A percentile compares a stretch with the other conserved stretches of the same genome.
Evolutionary conservation across 1,284 basidiomycete genomes (phyloP).

Genomic region (Golubevia pallescens): DNA sequence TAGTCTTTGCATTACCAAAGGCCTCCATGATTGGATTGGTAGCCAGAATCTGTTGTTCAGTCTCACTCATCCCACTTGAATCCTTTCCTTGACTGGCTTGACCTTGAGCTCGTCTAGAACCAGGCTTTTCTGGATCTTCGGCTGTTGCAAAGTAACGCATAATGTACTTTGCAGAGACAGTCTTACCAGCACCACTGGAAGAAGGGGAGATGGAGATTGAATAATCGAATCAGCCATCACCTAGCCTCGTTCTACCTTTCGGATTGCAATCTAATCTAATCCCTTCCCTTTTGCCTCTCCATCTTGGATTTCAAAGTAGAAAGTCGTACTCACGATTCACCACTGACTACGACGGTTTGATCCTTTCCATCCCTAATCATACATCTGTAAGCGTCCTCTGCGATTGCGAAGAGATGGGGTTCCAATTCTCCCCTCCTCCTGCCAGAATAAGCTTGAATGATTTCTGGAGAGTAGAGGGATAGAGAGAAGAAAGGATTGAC

Average conservation of each 20-base stretch:
- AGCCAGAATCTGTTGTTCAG: conserved; percentile 59
- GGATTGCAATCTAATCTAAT: not conserved
- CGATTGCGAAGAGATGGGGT: conserved; percentile 62
- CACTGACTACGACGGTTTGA: conserved; percentile 63
- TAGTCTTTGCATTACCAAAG: conserved; percentile 64
- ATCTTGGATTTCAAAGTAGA: too few relatives aligned
- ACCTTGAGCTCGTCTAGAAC: conserved; percentile 10
- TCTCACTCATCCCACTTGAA: conserved; percentile 59
- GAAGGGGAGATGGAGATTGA: not conserved
- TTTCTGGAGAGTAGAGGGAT: conserved; percentile 60
- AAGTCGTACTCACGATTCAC: conserved; percentile 40
- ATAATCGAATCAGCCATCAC: not conserved
- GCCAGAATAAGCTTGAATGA: conserved; percentile 63
- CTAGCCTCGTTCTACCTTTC: not conserved
- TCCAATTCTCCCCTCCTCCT: conserved; percentile 57
- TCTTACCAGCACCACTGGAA: conserved; percentile 56
- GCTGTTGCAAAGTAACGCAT: conserved; percentile 65
- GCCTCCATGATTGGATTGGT: conserved; percentile 65
- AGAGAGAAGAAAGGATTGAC: conserved; percentile 60
- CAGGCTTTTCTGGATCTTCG: conserved; percentile 55
- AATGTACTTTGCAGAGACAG: conserved; percentile 63
- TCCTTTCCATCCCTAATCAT: conserved; percentile 63
- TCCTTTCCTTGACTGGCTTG: conserved; percentile 21
- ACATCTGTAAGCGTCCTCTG: conserved; percentile 63
- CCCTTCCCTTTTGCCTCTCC: too few relatives aligned